A percentile compares a stretch with the other conserved stretches of the same genome.
These are phyloP conservation scores for Dorcoceras hygrometricum DNA, from an alignment of 257 asterid genomes.

Conservation along the genomic window DNA sequence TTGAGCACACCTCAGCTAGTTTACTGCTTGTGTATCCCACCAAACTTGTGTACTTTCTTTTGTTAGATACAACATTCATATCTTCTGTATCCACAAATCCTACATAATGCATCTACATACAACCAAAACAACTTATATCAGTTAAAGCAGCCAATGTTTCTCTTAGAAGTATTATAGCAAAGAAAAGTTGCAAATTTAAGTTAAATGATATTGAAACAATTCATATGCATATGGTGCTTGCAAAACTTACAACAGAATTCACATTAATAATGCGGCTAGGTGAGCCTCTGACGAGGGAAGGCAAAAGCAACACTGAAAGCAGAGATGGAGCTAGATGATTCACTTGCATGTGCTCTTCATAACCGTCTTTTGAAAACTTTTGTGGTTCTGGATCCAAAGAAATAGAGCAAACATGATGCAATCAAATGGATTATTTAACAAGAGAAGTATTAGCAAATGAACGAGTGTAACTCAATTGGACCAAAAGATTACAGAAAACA, in stretches of 20 bases:
- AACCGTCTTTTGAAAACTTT: conserved; percentile 74
- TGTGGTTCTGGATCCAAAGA: conserved; percentile 69
- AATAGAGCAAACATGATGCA: conserved; percentile 21
- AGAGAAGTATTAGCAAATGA: conserved; percentile 2
- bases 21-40: conserved; percentile 83
- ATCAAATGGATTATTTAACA: conserved; percentile 15
- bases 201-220: conserved; percentile 4
- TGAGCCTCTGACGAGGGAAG: conserved; percentile 89
- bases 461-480: background rate
- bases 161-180: background rate
- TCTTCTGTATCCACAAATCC: conserved; percentile 99
- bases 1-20: conserved; percentile 73
- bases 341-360: conserved; percentile 95
- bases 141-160: conserved; percentile 14
- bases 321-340: conserved; percentile 98
- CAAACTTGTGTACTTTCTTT: conserved; percentile 72
- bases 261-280: conserved; percentile 90
- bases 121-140: conserved; percentile 19
- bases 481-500: background rate
- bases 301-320: conserved; percentile 83
- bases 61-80: conserved; percentile 85
- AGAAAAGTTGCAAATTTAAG: conserved; percentile 11
- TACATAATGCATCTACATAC: conserved; percentile 72
- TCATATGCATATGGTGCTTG: conserved; percentile 18
- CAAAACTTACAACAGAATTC: conserved; percentile 75